These are phyloP conservation scores for Hibiscus mutabilis DNA, from an alignment of 345 rosid genomes.

Conservation along the genomic window DNA sequence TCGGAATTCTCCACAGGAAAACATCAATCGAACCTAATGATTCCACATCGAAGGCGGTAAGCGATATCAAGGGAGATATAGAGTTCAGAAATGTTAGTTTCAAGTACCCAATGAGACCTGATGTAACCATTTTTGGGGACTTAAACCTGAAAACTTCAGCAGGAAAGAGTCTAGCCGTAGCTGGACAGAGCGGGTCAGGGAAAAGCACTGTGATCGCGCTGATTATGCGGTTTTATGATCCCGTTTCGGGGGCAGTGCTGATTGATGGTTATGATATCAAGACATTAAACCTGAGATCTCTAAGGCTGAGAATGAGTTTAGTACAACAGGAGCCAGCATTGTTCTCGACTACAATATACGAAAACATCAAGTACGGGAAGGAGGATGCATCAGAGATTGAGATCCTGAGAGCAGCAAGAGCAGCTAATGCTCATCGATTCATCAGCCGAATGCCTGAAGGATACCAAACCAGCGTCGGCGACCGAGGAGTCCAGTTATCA, in stretches of 20 bases:
- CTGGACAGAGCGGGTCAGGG: slow-evolving; percentile 81
- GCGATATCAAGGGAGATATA: slow-evolving; percentile 46
- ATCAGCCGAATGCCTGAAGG: slow-evolving; percentile 70
- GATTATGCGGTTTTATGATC: slow-evolving; percentile 70
- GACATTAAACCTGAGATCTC: slow-evolving; percentile 52
- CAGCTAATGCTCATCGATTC: slow-evolving; percentile 78
- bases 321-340: slow-evolving; percentile 87
- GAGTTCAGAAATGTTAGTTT: slow-evolving; percentile 56
- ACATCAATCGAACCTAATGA: slow-evolving; percentile 43
- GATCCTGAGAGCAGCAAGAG: slow-evolving; percentile 56
- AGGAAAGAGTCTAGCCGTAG: slow-evolving; percentile 68
- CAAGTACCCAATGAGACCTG: slow-evolving; percentile 64
- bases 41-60: slow-evolving; percentile 30
- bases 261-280: slow-evolving; percentile 60
- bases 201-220: slow-evolving; percentile 71
- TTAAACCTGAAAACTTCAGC: slow-evolving; percentile 41
- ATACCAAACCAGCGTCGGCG: slow-evolving; percentile 66
- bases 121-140: slow-evolving; percentile 41
- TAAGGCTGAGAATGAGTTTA: slow-evolving; percentile 51
- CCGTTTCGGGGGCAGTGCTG: slow-evolving; percentile 37
- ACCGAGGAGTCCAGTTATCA: slow-evolving; percentile 71
- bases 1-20: slow-evolving; percentile 48
- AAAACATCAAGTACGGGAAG: slow-evolving; percentile 72
- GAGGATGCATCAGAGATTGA: slow-evolving; percentile 64
- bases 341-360: slow-evolving; percentile 62